Percentiles rank a stretch among this genome's conserved stretches.
phyloP scores from a whole-genome alignment of 768 basidiomycete genomes.

The Amanita exitialis region DNA sequence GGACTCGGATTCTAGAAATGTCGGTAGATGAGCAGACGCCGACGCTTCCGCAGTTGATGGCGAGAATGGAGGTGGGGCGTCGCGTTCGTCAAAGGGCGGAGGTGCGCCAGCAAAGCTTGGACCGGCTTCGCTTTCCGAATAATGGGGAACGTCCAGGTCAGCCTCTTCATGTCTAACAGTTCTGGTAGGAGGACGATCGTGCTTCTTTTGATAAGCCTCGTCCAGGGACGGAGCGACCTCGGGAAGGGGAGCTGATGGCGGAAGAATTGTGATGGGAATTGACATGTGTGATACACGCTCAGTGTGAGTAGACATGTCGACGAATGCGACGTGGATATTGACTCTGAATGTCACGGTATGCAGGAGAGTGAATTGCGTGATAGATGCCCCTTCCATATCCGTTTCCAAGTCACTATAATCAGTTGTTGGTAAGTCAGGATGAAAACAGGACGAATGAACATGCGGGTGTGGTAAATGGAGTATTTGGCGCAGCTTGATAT shows the following conservation, averaged over 20 bases:
- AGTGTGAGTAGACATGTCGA: conserved; percentile 56
- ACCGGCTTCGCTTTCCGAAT: conserved; percentile 64
- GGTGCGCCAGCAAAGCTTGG: conserved; percentile 67
- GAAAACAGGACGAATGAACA: conserved; percentile 37
- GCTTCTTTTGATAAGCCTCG: conserved; percentile 78
- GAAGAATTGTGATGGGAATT: conserved; percentile 64
- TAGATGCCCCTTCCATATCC: conserved; percentile 60
- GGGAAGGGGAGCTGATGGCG: conserved; percentile 70
- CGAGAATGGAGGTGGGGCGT: conserved; percentile 70
- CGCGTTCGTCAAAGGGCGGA: conserved; percentile 79
- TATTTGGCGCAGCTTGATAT: conserved; percentile 72
- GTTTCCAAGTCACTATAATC: conserved; percentile 39
- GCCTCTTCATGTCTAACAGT: conserved; percentile 63
- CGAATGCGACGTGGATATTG: conserved; percentile 66
- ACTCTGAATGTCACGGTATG: conserved; percentile 78
- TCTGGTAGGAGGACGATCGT: conserved; percentile 66
- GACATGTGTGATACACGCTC: conserved; percentile 55
- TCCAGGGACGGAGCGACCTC: conserved; percentile 67
- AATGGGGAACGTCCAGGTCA: conserved; percentile 52
- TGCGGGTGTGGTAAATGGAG: conserved; percentile 54
- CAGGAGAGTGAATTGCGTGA: conserved; percentile 74
- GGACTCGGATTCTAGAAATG: conserved; percentile 72
- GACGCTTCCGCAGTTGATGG: conserved; percentile 43
- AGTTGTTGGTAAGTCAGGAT: conserved; percentile 29
- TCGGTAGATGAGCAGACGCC: conserved; percentile 52